These are phyloP conservation scores for Leishmania gerbilli DNA, from an alignment of 208 protist species.

Conservation along the genomic window DNA sequence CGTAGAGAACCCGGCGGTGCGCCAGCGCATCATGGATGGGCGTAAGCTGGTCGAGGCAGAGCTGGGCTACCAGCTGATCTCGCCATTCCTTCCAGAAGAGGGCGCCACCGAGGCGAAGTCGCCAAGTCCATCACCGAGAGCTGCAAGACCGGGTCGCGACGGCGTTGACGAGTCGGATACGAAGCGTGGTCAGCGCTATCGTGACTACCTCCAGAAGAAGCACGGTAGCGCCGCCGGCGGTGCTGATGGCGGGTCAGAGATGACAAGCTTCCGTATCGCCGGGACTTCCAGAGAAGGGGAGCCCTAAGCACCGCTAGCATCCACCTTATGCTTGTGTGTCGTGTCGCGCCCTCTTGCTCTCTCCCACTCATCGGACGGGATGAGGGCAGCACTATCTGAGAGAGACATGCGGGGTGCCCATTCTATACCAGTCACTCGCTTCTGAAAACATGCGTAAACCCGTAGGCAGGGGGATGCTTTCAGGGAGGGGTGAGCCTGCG, in stretches of 20 bases:
- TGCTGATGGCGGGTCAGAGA: constrained; percentile 8
- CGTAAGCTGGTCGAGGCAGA: constrained; percentile 72
- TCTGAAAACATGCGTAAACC: not conserved
- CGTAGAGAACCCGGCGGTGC: constrained; percentile 60
- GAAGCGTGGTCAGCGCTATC: constrained; percentile 61
- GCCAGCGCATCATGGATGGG: constrained; percentile 82
- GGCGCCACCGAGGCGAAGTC: constrained; percentile 17
- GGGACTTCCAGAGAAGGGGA: constrained; percentile 3
- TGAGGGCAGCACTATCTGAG: not conserved
- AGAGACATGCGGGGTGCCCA: not conserved
- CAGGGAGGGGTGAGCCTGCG: not conserved
- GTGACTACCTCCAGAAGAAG: constrained; percentile 71
- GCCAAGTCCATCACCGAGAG: constrained; percentile 3
- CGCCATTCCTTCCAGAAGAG: constrained; percentile 48
- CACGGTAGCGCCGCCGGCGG: constrained; percentile 11
- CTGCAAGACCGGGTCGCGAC: constrained; percentile 13
- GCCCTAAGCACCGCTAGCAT: not conserved
- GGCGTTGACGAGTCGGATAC: constrained; percentile 15
- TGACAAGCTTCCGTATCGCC: not conserved
- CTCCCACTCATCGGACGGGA: not conserved
- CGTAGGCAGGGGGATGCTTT: not conserved
- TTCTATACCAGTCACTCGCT: not conserved
- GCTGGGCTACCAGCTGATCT: constrained; percentile 63
- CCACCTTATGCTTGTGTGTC: not conserved
- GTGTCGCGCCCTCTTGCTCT: not conserved